A percentile compares a stretch with the other conserved stretches of the same genome.
These are phyloP conservation scores for Fusarium illudens DNA, from an alignment of 2,329 filamentous ascomycete genomes.

Conservation along the genomic window DNA sequence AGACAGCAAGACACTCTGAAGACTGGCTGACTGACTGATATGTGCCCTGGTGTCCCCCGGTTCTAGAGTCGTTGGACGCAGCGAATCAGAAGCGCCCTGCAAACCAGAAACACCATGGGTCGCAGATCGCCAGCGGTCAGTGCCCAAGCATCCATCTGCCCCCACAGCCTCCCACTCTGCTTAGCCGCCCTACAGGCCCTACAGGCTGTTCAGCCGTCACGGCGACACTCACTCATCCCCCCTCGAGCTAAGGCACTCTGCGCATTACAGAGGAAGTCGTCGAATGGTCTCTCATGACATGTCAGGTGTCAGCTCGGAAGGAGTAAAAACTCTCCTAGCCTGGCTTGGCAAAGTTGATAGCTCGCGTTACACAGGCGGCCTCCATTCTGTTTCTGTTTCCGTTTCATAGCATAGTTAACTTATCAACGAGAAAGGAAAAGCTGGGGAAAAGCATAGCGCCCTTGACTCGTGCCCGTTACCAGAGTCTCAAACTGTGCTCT, in stretches of 20 bases:
- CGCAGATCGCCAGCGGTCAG: conserved; percentile 1
- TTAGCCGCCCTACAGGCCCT: neutral
- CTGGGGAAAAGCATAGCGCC: neutral
- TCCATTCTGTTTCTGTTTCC: neutral
- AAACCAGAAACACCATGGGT: neutral
- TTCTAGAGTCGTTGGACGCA: neutral
- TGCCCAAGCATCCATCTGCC: neutral
- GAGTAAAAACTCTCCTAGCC: conserved; percentile 21
- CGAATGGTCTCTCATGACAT: neutral
- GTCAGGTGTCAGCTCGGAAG: conserved; percentile 6
- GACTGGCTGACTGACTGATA: neutral
- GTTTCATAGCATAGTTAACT: neutral
- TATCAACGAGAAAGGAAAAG: neutral
- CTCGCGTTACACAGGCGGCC: conserved; percentile 12
- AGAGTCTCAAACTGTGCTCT: neutral
- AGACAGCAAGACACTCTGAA: neutral
- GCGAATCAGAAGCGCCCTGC: neutral
- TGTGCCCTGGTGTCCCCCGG: neutral
- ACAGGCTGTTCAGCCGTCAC: neutral
- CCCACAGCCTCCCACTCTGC: neutral
- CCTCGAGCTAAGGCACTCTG: neutral
- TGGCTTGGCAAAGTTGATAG: conserved; percentile 27
- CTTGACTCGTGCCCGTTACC: neutral
- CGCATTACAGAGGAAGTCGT: neutral
- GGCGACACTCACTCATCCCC: neutral